Evolutionary conservation across 2,329 filamentous ascomycete species (phyloP).

Genomic region (Fusarium sp.): DNA sequence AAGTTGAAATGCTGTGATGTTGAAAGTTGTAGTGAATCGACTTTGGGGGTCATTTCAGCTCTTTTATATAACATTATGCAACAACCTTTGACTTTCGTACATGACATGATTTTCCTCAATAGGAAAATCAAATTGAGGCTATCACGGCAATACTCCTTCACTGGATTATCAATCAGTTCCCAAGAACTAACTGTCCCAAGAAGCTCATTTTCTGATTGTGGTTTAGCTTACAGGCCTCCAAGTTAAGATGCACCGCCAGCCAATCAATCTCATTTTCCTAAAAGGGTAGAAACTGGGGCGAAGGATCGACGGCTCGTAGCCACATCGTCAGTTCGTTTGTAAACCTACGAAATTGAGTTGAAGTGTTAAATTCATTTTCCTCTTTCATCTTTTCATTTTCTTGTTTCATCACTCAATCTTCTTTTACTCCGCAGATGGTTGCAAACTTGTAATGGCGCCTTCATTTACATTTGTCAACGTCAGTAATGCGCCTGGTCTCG

Average conservation of each 20-base stretch:
- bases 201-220: neutral
- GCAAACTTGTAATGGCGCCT: neutral
- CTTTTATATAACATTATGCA: conserved; percentile 1
- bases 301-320: neutral
- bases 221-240: conserved; percentile 3
- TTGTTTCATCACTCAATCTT: neutral
- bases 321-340: neutral
- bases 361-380: neutral
- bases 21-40: neutral
- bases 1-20: neutral
- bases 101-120: no score
- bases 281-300: neutral
- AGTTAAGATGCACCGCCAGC: neutral
- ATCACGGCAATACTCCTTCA: neutral
- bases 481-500: conserved; percentile 12
- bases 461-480: conserved; percentile 19
- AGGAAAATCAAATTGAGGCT: no score
- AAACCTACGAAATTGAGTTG: neutral
- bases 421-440: accelerated
- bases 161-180: neutral
- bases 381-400: neutral
- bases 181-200: accelerated
- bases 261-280: conserved; percentile 30
- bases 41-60: no score
- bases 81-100: no score